These are phyloP conservation scores for Rhizophagus clarus DNA, from an alignment of 192 early-diverging fungal genomes.

Conservation along the genomic window DNA sequence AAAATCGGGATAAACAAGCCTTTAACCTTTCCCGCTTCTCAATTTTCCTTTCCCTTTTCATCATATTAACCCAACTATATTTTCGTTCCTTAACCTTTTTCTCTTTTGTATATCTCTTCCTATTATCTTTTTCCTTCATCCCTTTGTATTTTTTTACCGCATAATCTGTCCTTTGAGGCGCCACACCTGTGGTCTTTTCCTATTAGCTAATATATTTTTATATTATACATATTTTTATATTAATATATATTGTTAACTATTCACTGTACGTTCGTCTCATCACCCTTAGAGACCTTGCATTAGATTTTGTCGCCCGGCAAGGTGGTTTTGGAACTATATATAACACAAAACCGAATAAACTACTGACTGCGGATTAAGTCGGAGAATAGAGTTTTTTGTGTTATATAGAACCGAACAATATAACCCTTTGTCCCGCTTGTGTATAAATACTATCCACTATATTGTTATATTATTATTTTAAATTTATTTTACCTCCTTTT, in stretches of 20 bases:
- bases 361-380: background rate
- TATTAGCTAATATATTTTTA: background rate
- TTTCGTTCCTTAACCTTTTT: conserved; percentile 13
- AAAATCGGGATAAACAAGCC: conserved; percentile 17
- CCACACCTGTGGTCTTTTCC: background rate
- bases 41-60: background rate
- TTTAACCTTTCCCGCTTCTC: conserved; percentile 17
- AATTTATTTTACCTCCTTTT: background rate
- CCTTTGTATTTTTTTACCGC: background rate
- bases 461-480: background rate
- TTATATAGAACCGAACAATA: background rate
- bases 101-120: conserved; percentile 7
- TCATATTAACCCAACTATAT: conserved; percentile 5
- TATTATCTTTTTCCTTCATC: conserved; percentile 9
- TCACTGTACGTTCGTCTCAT: background rate
- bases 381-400: conserved; percentile 15
- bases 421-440: conserved; percentile 21
- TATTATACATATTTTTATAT: background rate
- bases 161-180: conserved; percentile 17
- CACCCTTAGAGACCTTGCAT: background rate
- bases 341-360: too few relatives aligned
- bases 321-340: background rate
- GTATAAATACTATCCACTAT: conserved; percentile 4
- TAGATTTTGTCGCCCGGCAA: background rate
- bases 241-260: conserved; percentile 1